Conservation (phyloP, 2,329 filamentous ascomycete species). For the Aspergillus carbonarius region DNA sequence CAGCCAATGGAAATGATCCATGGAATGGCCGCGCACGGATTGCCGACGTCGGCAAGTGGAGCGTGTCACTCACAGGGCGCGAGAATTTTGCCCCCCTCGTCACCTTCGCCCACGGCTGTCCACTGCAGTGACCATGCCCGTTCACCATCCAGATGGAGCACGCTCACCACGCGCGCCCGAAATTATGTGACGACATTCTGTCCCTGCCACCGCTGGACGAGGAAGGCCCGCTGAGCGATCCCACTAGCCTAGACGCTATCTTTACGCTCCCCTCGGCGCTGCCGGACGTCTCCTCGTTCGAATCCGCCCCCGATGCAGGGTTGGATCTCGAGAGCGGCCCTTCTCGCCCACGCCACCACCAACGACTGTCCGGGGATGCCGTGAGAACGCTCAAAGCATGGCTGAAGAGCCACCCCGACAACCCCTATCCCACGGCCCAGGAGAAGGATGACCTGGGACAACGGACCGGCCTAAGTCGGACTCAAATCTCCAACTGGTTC, state of each 20-base stretch:
- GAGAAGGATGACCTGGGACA: conserved; percentile 74
- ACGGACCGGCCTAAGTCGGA: conserved; percentile 73
- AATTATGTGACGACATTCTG: not conserved
- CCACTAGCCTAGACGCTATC: not conserved
- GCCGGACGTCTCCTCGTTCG: not conserved
- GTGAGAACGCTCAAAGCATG: conserved; percentile 76
- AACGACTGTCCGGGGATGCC: conserved; percentile 41
- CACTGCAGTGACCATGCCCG: not conserved
- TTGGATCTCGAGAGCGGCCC: not conserved
- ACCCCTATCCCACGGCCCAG: conserved; percentile 81
- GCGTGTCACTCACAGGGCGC: not conserved
- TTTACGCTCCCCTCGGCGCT: not conserved
- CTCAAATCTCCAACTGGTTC: conserved; percentile 87
- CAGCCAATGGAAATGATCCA: not conserved
- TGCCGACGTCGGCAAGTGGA: not conserved
- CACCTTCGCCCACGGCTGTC: not conserved
- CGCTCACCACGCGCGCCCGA: not conserved
- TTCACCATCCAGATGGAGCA: not conserved
- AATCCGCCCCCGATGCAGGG: not conserved
- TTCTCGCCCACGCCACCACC: not conserved
- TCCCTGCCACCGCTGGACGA: not conserved
- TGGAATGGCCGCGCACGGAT: not conserved
- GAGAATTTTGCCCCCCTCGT: not conserved
- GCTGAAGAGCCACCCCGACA: conserved; percentile 71
- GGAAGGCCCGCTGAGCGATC: not conserved